These are phyloP conservation scores for Sugiyamaella qingdaonensis DNA, from an alignment of 805 yeast species.

Conservation along the genomic window DNA sequence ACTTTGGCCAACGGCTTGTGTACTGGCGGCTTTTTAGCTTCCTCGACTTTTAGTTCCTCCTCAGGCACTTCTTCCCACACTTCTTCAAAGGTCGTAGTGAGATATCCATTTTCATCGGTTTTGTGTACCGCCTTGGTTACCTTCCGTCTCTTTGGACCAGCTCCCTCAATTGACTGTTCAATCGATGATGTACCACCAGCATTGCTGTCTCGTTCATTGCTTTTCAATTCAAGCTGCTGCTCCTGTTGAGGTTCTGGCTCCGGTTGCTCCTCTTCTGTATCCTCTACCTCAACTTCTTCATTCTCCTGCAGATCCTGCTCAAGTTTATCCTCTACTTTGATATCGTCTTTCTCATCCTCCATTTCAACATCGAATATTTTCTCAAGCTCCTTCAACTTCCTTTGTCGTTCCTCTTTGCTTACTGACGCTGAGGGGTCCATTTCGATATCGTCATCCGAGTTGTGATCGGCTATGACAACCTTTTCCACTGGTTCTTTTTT, in stretches of 20 bases:
- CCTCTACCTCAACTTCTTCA: neutral
- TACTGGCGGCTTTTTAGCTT: neutral
- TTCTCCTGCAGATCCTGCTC: neutral
- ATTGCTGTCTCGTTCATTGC: no score
- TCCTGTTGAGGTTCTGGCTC: neutral
- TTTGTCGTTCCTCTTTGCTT: conserved; percentile 8
- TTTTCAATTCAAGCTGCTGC: neutral
- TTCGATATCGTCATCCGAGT: conserved; percentile 12
- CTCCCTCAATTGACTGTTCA: neutral
- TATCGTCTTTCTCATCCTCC: conserved; percentile 11
- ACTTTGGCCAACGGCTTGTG: conserved; percentile 7
- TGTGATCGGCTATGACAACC: conserved; percentile 14
- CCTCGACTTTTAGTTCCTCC: conserved; percentile 1
- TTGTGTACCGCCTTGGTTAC: conserved; percentile 14
- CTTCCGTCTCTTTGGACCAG: conserved; percentile 11
- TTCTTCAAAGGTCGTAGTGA: conserved; percentile 16
- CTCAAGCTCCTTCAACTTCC: conserved; percentile 11
- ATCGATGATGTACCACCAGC: neutral
- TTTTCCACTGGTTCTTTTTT: conserved; percentile 14
- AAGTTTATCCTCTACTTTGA: conserved; percentile 1
- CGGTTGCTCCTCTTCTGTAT: neutral
- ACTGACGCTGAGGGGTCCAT: conserved; percentile 6
- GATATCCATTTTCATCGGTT: conserved; percentile 16
- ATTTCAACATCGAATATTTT: conserved; percentile 17
- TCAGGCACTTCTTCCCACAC: conserved; percentile 19